Evolutionary conservation across 257 asterid genomes (phyloP).

Genomic region (Gynochthodes officinalis): DNA sequence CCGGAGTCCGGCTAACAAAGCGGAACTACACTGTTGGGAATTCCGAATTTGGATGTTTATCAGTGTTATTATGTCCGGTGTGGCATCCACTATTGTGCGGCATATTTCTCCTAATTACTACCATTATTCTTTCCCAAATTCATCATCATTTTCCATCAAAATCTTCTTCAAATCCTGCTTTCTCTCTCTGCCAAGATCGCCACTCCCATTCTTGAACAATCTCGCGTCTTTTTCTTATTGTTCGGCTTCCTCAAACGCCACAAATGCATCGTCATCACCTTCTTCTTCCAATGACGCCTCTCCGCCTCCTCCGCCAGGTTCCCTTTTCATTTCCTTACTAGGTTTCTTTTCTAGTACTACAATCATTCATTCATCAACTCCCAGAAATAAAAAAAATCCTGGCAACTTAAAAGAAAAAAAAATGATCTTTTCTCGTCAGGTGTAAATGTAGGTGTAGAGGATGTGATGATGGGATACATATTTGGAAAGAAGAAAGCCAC

Average conservation of each 20-base stretch:
- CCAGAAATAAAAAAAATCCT: not conserved
- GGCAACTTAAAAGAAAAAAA: not conserved
- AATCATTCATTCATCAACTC: too few relatives aligned
- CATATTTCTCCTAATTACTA: not conserved
- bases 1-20: too few relatives aligned
- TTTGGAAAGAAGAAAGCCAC: conserved; percentile 80
- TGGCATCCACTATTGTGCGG: not conserved
- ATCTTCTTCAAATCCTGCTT: not conserved
- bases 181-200: not conserved
- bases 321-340: not conserved
- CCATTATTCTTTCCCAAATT: not conserved
- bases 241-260: not conserved
- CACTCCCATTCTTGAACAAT: not conserved
- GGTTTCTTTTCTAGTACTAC: not conserved
- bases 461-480: conserved; percentile 61
- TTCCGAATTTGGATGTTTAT: too few relatives aligned
- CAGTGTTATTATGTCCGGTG: too few relatives aligned
- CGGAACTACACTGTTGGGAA: too few relatives aligned
- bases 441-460: conserved; percentile 49
- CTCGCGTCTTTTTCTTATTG: too few relatives aligned
- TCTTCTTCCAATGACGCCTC: conserved; percentile 10
- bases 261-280: not conserved
- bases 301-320: conserved; percentile 16
- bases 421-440: not conserved
- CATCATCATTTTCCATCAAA: not conserved